Evolutionary conservation across 257 asterid genomes (phyloP), one percentile per base, ranked within the genome.

Genomic region (Striga asiatica): DNA sequence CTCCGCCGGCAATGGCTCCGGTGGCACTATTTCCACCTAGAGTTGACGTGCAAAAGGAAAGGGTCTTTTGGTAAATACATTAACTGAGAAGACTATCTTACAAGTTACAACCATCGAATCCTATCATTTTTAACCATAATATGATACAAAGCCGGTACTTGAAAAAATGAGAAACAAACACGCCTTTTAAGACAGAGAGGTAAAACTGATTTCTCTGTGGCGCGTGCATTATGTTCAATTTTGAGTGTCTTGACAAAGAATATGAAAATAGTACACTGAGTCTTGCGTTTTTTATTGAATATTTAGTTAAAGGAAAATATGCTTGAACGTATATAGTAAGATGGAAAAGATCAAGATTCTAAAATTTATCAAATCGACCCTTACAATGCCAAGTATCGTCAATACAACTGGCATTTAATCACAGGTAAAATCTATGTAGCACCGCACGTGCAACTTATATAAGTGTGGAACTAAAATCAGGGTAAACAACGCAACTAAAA

Each of bases 1-100:
- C 83, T 29, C 83, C 83, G 22, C 79, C 83, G 11, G 83, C 79
- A 38, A 76, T 76, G 47, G 83, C 76, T 71, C 83, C 83, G 11
- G 76, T 74, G n/a, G 66, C 74, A 39, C 78, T 65, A 68, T 42
- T 68, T 46, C 67, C 69, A 18, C 71, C 83, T 71, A 67, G 45
- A 35, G 27, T 73, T 43, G 17, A 27, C 23, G 38, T 23, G 12
- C 9, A 9, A 21, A 3, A 23, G 22, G 27, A 10, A 34, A 54
- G 27, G 11, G n/a, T n/a, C n/a, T 49, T 49, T 5, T 5, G 24
- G 19, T 9, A n/a, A 20, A 20, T 49, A 49, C 7, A 22, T 46
- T 28, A 19, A 6, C 21, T 8, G 28, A 20, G 28, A 46, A 46
- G 51, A 46, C 24, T 49, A 49, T 49, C n/a, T 12, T 34, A 49